These are phyloP conservation scores for Hebeloma cylindrosporum DNA, from an alignment of 768 basidiomycete species.

Conservation along the genomic window DNA sequence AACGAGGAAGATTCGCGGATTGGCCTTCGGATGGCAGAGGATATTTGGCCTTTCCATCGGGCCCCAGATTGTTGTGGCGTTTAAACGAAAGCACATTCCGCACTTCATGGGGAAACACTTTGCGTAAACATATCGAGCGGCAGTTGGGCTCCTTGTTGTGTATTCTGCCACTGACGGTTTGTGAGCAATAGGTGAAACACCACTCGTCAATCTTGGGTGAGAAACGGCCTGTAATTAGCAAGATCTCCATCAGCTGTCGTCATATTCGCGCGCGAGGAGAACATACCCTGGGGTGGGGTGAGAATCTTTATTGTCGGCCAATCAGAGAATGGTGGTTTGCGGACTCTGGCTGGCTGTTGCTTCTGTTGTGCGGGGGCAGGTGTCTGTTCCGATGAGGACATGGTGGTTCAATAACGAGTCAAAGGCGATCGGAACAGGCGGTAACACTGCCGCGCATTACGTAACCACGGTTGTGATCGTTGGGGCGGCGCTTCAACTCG, in stretches of 20 bases:
- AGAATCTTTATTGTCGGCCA: slow-evolving; percentile 57
- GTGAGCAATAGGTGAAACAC: slow-evolving; percentile 62
- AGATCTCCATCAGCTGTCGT: slow-evolving; percentile 7
- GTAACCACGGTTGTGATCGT: too few relatives aligned
- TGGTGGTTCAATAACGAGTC: slow-evolving; percentile 19
- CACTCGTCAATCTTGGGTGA: slow-evolving; percentile 64
- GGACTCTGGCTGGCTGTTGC: slow-evolving; percentile 31
- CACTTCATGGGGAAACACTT: slow-evolving; percentile 67
- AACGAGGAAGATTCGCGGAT: slow-evolving; percentile 42
- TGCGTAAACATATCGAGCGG: slow-evolving; percentile 61
- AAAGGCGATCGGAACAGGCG: slow-evolving; percentile 13
- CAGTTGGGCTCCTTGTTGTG: slow-evolving; percentile 53
- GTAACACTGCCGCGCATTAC: slow-evolving; percentile 8
- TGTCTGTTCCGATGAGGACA: slow-evolving; percentile 33
- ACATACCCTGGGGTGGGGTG: slow-evolving; percentile 49
- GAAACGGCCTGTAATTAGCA: slow-evolving; percentile 42
- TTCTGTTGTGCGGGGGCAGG: slow-evolving; percentile 25
- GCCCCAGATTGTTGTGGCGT: slow-evolving; percentile 39
- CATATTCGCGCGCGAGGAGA: not conserved
- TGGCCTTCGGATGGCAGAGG: slow-evolving; percentile 72
- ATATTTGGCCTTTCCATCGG: slow-evolving; percentile 51
- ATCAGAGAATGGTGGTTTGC: slow-evolving; percentile 42
- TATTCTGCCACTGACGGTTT: slow-evolving; percentile 53
- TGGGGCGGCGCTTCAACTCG: slow-evolving; percentile 23
- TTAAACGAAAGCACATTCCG: slow-evolving; percentile 49